Evolutionary conservation across 768 basidiomycete genomes (phyloP).

Genomic region (Boletus reticulatus): DNA sequence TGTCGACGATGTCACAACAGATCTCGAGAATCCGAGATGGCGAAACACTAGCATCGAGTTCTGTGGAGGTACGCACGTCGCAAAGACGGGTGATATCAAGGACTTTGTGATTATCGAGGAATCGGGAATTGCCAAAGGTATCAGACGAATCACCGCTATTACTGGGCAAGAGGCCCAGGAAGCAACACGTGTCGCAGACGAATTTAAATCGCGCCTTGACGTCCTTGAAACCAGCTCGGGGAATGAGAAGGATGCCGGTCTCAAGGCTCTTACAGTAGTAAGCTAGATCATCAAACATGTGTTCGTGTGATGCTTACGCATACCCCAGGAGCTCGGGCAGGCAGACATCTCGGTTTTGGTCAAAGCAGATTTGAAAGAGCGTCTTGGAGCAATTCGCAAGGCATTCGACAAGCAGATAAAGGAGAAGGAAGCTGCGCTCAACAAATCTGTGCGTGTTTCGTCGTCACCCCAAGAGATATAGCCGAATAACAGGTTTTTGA

Average conservation of each 20-base stretch:
- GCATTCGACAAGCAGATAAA: conserved; percentile 83
- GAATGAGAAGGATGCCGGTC: conserved; percentile 81
- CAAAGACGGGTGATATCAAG: conserved; percentile 96
- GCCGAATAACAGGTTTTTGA: not conserved
- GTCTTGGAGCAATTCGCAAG: conserved; percentile 68
- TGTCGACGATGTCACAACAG: conserved; percentile 80
- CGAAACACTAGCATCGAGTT: conserved; percentile 90
- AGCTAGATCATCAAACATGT: conserved; percentile 25
- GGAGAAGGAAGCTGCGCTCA: conserved; percentile 71
- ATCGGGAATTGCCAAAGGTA: conserved; percentile 97
- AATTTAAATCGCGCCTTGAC: conserved; percentile 60
- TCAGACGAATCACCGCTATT: conserved; percentile 90
- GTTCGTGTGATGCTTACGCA: not conserved
- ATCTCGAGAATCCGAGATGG: conserved; percentile 92
- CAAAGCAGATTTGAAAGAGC: conserved; percentile 79
- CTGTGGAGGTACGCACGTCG: conserved; percentile 98
- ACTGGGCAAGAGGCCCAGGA: conserved; percentile 93
- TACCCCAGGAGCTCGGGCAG: conserved; percentile 76
- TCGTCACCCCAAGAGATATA: not conserved
- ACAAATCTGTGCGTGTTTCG: conserved; percentile 61
- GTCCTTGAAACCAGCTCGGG: conserved; percentile 58
- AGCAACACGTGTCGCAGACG: conserved; percentile 65
- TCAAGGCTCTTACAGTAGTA: conserved; percentile 81
- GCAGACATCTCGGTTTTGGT: conserved; percentile 84
- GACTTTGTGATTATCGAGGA: conserved; percentile 94